Evolutionary conservation across 345 rosid species (phyloP).

Genomic region (Microcos paniculata): DNA sequence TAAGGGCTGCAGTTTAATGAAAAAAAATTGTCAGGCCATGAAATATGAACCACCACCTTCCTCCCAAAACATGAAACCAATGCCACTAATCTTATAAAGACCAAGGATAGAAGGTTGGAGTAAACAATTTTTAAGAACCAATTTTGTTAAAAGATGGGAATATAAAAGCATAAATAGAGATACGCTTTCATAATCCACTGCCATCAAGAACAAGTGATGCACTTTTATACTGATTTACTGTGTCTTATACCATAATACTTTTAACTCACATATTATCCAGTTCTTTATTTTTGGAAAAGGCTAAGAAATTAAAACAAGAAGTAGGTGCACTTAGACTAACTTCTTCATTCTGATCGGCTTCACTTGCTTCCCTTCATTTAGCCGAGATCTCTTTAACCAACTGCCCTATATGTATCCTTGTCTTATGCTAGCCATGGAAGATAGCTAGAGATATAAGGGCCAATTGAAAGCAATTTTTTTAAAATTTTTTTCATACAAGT

Average conservation of each 20-base stretch:
- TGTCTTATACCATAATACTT: background rate
- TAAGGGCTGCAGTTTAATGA: constrained; percentile 43
- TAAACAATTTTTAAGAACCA: background rate
- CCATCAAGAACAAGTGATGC: background rate
- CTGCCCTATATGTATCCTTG: constrained; percentile 59
- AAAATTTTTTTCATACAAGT: too few species aligned
- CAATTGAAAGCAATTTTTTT: too few species aligned
- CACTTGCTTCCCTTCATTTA: constrained; percentile 67
- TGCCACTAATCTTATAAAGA: background rate
- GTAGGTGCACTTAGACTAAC: constrained; percentile 41
- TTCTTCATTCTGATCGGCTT: constrained; percentile 47
- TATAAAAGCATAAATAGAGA: background rate
- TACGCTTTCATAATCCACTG: background rate
- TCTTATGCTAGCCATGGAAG: constrained; percentile 45
- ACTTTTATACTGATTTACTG: too few species aligned
- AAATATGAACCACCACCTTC: background rate
- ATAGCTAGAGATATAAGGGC: background rate
- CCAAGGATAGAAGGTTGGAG: background rate
- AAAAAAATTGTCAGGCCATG: background rate
- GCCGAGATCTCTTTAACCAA: constrained; percentile 68
- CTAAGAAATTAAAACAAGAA: background rate
- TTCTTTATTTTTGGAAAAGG: background rate
- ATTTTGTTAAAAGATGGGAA: background rate
- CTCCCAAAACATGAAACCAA: background rate
- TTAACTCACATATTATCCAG: background rate